Evolutionary conservation across 495 filamentous ascomycete species (phyloP).

Genomic region (Platismatia glauca): DNA sequence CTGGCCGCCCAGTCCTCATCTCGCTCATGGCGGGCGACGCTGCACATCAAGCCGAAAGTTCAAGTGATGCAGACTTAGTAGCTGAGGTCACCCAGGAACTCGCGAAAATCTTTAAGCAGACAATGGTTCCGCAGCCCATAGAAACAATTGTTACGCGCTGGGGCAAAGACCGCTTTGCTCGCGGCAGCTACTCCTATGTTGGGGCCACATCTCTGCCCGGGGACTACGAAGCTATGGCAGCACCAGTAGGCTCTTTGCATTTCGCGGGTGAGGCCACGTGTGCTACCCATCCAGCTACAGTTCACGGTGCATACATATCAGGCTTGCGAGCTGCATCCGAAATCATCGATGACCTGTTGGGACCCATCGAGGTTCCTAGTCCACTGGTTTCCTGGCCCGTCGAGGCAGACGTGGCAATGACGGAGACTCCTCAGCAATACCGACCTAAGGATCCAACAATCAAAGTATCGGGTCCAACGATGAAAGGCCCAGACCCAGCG

Average conservation of each 20-base stretch:
- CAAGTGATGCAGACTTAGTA: constrained; percentile 62
- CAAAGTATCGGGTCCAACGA: constrained; percentile 23
- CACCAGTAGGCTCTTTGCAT: constrained; percentile 73
- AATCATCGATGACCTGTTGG: constrained; percentile 66
- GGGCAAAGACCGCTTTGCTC: constrained; percentile 78
- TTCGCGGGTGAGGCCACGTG: constrained; percentile 97
- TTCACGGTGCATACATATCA: constrained; percentile 92
- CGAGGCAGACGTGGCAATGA: constrained; percentile 26
- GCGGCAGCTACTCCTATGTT: constrained; percentile 90
- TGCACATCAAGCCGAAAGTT: constrained; percentile 75
- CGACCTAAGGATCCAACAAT: constrained; percentile 14
- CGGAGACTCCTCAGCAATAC: constrained; percentile 11
- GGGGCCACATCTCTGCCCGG: constrained; percentile 68
- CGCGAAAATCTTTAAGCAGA: constrained; percentile 52
- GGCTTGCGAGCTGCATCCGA: constrained; percentile 83
- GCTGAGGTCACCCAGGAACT: constrained; percentile 71
- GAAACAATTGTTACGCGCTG: constrained; percentile 94
- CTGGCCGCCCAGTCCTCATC: constrained; percentile 75
- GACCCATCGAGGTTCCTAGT: constrained; percentile 65
- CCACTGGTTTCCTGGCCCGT: constrained; percentile 57
- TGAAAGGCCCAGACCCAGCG: constrained; percentile 25
- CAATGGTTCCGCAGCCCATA: constrained; percentile 58
- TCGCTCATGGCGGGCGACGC: constrained; percentile 95
- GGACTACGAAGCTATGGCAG: constrained; percentile 93
- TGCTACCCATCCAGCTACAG: constrained; percentile 90